Conservation (phyloP, 1,284 basidiomycete species). For the Veloboletus limbatus region DNA sequence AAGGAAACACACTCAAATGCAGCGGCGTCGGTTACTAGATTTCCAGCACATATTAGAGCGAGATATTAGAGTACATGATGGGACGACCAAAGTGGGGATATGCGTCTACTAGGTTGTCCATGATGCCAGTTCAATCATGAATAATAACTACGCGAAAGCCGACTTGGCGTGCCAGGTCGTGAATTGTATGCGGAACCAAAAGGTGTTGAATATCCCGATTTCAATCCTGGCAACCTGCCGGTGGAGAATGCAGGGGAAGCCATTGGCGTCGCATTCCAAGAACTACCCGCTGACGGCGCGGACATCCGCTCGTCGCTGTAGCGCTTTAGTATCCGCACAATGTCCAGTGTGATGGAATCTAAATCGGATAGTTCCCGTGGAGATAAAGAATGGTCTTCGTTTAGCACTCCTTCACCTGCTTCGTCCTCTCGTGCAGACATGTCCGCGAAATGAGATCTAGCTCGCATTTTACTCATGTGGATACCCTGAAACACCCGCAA, state of each 20-base stretch:
- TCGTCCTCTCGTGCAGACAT: constrained; percentile 53
- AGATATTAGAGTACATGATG: constrained; percentile 20
- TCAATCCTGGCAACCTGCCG: constrained; percentile 37
- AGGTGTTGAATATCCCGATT: constrained; percentile 58
- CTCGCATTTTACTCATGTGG: constrained; percentile 43
- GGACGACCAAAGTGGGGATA: constrained; percentile 3
- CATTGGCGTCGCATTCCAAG: constrained; percentile 63
- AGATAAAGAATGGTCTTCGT: constrained; percentile 52
- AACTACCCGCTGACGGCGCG: constrained; percentile 55
- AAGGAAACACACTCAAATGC: not conserved
- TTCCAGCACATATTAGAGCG: constrained; percentile 17
- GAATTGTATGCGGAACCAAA: constrained; percentile 51
- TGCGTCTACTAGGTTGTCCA: constrained; percentile 18
- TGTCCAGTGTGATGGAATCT: constrained; percentile 68
- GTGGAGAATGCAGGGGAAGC: constrained; percentile 42
- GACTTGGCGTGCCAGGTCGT: constrained; percentile 64
- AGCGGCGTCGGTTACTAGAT: not conserved
- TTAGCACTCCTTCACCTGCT: constrained; percentile 53
- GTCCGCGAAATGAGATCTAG: constrained; percentile 35
- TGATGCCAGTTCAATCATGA: constrained; percentile 17
- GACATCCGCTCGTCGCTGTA: constrained; percentile 60
- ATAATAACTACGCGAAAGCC: constrained; percentile 35
- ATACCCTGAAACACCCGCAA: constrained; percentile 92
- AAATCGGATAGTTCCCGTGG: constrained; percentile 70
- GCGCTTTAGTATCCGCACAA: constrained; percentile 69